A percentile compares a stretch with the other conserved stretches of the same genome.
Conservation (phyloP, 495 filamentous ascomycete genomes). For the Pyronema omphalodes region DNA sequence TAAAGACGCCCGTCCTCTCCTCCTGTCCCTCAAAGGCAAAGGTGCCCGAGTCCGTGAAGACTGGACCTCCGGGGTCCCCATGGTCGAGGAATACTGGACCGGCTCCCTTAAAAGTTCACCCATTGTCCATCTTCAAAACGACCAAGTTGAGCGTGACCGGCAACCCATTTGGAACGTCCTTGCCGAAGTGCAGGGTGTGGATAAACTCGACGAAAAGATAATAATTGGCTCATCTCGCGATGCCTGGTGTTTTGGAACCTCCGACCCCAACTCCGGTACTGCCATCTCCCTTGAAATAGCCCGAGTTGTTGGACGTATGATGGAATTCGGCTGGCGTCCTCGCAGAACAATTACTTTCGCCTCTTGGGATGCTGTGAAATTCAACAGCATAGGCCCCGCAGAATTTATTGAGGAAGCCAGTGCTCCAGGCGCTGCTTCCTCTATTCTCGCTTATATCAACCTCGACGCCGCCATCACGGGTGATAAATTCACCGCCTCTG, state of each 20-base stretch:
- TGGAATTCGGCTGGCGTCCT: slow-evolving; percentile 66
- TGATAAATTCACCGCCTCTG: slow-evolving; percentile 50
- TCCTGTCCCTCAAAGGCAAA: slow-evolving; percentile 58
- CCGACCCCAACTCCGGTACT: slow-evolving; percentile 71
- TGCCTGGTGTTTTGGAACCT: slow-evolving; percentile 77
- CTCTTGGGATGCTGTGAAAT: slow-evolving; percentile 86
- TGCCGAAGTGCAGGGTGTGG: slow-evolving; percentile 61
- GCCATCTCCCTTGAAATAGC: slow-evolving; percentile 80
- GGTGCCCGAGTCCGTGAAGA: slow-evolving; percentile 50
- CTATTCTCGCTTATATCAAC: slow-evolving; percentile 74
- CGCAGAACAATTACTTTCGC: slow-evolving; percentile 82
- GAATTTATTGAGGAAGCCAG: slow-evolving; percentile 59
- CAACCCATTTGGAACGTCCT: slow-evolving; percentile 84
- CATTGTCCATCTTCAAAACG: slow-evolving; percentile 64
- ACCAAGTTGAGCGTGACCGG: slow-evolving; percentile 64
- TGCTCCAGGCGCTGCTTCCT: slow-evolving; percentile 34
- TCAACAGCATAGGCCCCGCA: slow-evolving; percentile 86
- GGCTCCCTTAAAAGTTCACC: slow-evolving; percentile 45
- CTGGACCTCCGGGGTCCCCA: slow-evolving; percentile 60
- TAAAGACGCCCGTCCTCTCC: slow-evolving; percentile 65
- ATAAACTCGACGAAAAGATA: slow-evolving; percentile 67
- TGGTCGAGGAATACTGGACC: slow-evolving; percentile 63
- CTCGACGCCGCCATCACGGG: slow-evolving; percentile 74
- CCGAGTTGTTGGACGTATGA: slow-evolving; percentile 61
- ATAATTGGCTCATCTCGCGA: slow-evolving; percentile 90